These are phyloP conservation scores for Vigna mungo DNA, from an alignment of 306 rosid species.

Conservation along the genomic window DNA sequence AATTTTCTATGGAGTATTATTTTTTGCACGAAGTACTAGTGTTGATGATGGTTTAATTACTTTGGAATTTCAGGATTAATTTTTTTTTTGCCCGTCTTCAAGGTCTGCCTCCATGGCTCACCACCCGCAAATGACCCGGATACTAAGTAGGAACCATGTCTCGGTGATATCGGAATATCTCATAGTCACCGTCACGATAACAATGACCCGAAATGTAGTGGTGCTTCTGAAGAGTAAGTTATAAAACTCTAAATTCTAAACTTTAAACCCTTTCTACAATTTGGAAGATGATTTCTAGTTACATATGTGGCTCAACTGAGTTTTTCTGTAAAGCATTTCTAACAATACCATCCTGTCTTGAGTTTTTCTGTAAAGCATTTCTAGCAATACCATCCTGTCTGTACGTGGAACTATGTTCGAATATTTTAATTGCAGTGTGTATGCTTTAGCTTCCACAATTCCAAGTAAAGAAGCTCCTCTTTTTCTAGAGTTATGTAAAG, in stretches of 20 bases:
- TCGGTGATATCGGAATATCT: not conserved
- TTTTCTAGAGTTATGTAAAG: slow-evolving; percentile 49
- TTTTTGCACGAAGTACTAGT: not conserved
- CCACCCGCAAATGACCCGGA: not conserved
- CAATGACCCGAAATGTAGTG: not conserved
- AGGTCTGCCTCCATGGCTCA: slow-evolving; percentile 14
- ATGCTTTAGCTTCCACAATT: slow-evolving; percentile 44
- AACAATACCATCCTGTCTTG: not conserved
- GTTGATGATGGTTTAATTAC: not conserved
- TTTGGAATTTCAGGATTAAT: slow-evolving; percentile 11
- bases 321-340: not conserved
- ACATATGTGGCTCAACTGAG: not conserved
- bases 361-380: slow-evolving; percentile 1
- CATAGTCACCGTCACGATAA: not conserved
- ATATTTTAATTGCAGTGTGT: not conserved
- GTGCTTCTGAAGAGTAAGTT: slow-evolving; percentile 11
- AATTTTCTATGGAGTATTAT: not conserved
- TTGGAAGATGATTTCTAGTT: not conserved
- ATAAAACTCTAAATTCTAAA: not conserved
- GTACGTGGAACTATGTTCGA: not conserved
- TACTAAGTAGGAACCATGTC: not conserved
- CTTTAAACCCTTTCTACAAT: not conserved
- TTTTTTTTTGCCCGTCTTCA: slow-evolving; percentile 7
- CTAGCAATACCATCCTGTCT: not conserved
- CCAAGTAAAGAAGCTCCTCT: slow-evolving; percentile 93